These are phyloP conservation scores for Phyllosticta ampelicida DNA, from an alignment of 2,329 filamentous ascomycete genomes.

Conservation along the genomic window DNA sequence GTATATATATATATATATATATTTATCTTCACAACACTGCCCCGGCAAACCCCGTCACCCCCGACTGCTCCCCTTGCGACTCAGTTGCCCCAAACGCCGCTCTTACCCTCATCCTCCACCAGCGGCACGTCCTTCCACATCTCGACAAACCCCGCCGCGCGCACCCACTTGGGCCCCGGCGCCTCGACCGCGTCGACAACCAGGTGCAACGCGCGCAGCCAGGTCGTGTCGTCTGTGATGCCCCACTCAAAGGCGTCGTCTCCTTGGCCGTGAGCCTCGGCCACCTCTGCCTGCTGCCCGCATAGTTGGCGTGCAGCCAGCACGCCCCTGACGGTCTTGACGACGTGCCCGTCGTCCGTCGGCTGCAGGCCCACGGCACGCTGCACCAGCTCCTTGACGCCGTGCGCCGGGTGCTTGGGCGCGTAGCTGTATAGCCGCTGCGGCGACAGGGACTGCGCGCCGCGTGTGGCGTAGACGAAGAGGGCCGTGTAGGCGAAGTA, in stretches of 20 bases:
- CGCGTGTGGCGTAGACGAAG: constrained; percentile 60
- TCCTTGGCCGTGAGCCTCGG: constrained; percentile 27
- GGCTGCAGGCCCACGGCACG: constrained; percentile 31
- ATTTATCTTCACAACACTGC: too few relatives aligned
- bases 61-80: not conserved
- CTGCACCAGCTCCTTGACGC: constrained; percentile 35
- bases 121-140: constrained; percentile 46
- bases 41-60: not conserved
- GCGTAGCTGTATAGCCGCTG: not conserved
- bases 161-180: constrained; percentile 46
- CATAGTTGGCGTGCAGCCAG: constrained; percentile 48
- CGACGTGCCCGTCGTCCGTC: constrained; percentile 69
- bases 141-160: constrained; percentile 51
- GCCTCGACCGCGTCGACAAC: constrained; percentile 51
- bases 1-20: too few relatives aligned
- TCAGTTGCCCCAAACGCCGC: not conserved
- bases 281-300: not conserved
- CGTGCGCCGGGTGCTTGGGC: constrained; percentile 16
- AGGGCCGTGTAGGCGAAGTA: constrained; percentile 73
- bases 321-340: constrained; percentile 64
- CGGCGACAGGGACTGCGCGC: constrained; percentile 49
- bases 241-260: constrained; percentile 31
- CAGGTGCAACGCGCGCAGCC: constrained; percentile 46
- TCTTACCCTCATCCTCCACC: not conserved
- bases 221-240: constrained; percentile 49